phyloP scores from a whole-genome alignment of 1,284 basidiomycete species.

The Puccinia hordei region DNA sequence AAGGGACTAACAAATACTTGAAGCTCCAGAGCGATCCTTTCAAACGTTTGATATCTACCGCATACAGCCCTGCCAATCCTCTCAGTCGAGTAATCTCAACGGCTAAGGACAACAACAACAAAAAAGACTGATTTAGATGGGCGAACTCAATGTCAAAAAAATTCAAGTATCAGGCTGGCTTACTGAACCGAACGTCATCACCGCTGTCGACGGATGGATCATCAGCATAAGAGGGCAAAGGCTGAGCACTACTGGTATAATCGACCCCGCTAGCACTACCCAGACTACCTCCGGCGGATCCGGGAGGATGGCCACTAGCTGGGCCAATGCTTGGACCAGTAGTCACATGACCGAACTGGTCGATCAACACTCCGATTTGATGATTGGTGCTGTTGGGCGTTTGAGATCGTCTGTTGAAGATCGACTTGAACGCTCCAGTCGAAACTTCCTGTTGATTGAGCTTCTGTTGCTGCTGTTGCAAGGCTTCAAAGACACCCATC shows the following conservation, averaged over 20 bases:
- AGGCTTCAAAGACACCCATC: slow-evolving; percentile 60
- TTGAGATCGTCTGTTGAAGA: slow-evolving; percentile 49
- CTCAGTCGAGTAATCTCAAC: slow-evolving; percentile 44
- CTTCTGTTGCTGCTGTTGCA: slow-evolving; percentile 53
- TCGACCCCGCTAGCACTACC: slow-evolving; percentile 36
- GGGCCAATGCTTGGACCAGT: slow-evolving; percentile 52
- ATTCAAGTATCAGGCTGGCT: neutral
- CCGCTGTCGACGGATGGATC: slow-evolving; percentile 71
- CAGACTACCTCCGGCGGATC: slow-evolving; percentile 22
- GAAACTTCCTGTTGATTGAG: slow-evolving; percentile 65
- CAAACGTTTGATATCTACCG: slow-evolving; percentile 82
- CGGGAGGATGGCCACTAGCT: slow-evolving; percentile 41
- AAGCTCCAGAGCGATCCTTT: slow-evolving; percentile 91
- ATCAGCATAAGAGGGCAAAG: slow-evolving; percentile 73
- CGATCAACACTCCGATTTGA: slow-evolving; percentile 49
- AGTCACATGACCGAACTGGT: slow-evolving; percentile 53
- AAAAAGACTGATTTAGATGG: slow-evolving; percentile 60
- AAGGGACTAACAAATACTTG: slow-evolving; percentile 64
- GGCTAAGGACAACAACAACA: slow-evolving; percentile 62
- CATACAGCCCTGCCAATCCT: slow-evolving; percentile 41
- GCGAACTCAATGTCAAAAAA: slow-evolving; percentile 61
- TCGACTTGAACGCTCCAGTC: slow-evolving; percentile 31
- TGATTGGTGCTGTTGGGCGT: slow-evolving; percentile 52
- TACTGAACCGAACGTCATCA: slow-evolving; percentile 81
- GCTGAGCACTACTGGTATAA: slow-evolving; percentile 49